Conservation (phyloP, 345 rosid species). For the Aquilaria sinensis region DNA sequence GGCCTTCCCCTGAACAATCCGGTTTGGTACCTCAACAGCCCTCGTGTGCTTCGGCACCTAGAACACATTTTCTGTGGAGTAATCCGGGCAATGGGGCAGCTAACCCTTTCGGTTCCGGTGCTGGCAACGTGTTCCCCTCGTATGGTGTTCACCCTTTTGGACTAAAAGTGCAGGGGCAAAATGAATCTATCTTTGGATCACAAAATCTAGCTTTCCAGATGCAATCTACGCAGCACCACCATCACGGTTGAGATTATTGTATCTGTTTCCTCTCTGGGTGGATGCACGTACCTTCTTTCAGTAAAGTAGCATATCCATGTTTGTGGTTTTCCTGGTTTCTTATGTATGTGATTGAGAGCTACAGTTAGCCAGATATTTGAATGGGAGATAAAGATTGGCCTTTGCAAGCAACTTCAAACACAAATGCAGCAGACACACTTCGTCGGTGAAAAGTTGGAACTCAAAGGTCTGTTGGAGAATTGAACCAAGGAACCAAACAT, state of each 20-base stretch:
- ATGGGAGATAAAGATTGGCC: slow-evolving; percentile 18
- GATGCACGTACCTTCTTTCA: slow-evolving; percentile 6
- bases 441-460: too few species aligned
- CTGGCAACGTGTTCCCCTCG: slow-evolving; percentile 30
- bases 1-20: slow-evolving; percentile 35
- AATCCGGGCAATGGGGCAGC: slow-evolving; percentile 32
- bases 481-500: too few species aligned
- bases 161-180: slow-evolving; percentile 35
- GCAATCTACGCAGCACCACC: slow-evolving; percentile 37
- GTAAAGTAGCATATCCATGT: slow-evolving; percentile 26
- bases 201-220: slow-evolving; percentile 39
- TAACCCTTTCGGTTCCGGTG: slow-evolving; percentile 31
- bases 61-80: slow-evolving; percentile 47
- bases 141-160: slow-evolving; percentile 32
- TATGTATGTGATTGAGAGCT: slow-evolving; percentile 28
- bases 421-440: neutral
- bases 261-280: slow-evolving; percentile 3
- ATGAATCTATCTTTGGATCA: slow-evolving; percentile 29
- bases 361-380: slow-evolving; percentile 17
- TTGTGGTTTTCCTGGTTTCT: slow-evolving; percentile 5
- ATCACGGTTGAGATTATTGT: slow-evolving; percentile 31
- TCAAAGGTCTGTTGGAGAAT: too few species aligned
- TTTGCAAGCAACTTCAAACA: slow-evolving; percentile 18
- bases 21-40: slow-evolving; percentile 22
- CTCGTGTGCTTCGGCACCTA: slow-evolving; percentile 22